Percentiles rank a stretch among this genome's conserved stretches.
phyloP scores from a whole-genome alignment of 1,139 yeast species.

The Lodderomyces orthopsilosis region DNA sequence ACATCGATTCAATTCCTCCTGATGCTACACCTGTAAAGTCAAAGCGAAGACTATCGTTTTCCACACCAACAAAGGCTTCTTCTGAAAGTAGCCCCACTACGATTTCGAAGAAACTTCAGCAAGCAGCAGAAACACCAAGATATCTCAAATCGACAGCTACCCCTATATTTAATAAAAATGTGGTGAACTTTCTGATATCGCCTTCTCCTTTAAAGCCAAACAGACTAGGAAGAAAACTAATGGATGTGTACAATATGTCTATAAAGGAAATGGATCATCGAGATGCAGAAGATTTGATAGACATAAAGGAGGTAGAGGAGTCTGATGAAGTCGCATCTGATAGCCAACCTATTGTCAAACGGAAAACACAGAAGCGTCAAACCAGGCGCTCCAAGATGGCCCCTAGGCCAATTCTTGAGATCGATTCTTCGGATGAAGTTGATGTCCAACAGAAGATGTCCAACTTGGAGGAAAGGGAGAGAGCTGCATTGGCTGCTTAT shows the following conservation, averaged over 20 bases:
- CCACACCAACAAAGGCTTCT: constrained; percentile 13
- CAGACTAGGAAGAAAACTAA: constrained; percentile 32
- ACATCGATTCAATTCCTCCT: constrained; percentile 5
- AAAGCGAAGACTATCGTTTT: constrained; percentile 2
- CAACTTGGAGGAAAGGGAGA: constrained; percentile 26
- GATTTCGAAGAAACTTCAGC: constrained; percentile 3
- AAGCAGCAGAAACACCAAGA: constrained; percentile 28
- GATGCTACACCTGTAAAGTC: constrained; percentile 4
- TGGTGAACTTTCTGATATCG: constrained; percentile 29
- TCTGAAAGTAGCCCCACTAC: neutral
- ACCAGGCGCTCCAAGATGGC: constrained; percentile 60
- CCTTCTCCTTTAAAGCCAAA: constrained; percentile 47
- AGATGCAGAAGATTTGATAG: constrained; percentile 13
- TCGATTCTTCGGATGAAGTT: constrained; percentile 27
- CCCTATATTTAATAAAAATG: constrained; percentile 7
- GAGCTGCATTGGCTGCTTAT: constrained; percentile 20
- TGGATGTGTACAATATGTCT: constrained; percentile 39
- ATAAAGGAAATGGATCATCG: constrained; percentile 16
- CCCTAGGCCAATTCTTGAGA: constrained; percentile 29
- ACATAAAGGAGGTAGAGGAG: constrained; percentile 10
- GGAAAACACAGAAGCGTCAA: constrained; percentile 57
- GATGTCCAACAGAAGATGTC: constrained; percentile 43
- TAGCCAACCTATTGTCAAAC: constrained; percentile 21
- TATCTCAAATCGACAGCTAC: constrained; percentile 21
- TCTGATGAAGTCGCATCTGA: constrained; percentile 15